These are phyloP conservation scores for Vitis hybrid DNA, from an alignment of 177 flowering plant genomes.

Conservation along the genomic window DNA sequence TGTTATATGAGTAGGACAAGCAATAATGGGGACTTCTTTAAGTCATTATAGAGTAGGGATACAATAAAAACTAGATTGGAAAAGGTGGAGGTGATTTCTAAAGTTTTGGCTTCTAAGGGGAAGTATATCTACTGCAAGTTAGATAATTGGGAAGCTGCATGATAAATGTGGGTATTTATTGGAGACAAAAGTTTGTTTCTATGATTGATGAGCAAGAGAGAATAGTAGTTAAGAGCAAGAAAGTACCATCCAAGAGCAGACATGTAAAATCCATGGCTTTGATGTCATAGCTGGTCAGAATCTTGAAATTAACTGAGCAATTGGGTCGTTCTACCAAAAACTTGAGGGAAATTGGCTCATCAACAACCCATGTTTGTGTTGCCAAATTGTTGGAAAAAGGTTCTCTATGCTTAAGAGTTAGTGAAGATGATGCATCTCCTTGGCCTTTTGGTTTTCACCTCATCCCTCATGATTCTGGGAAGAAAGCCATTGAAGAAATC, in stretches of 20 bases:
- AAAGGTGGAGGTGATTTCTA: no score
- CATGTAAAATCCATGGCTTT: not conserved
- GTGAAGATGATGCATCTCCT: conserved; percentile 5
- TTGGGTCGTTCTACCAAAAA: not conserved
- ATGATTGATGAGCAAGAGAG: conserved; percentile 8
- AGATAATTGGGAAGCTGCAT: no score
- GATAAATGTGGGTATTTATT: no score
- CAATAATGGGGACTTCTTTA: no score
- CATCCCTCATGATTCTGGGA: no score
- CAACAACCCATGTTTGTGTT: not conserved
- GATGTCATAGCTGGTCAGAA: not conserved
- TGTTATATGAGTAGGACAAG: no score
- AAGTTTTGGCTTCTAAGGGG: no score
- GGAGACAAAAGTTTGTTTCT: not conserved
- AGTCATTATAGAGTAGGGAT: no score
- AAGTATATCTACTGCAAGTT: no score
- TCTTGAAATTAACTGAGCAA: conserved; percentile 2
- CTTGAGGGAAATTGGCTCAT: conserved; percentile 1
- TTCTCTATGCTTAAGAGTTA: not conserved
- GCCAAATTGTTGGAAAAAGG: not conserved
- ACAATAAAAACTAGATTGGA: no score
- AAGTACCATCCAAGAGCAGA: not conserved
- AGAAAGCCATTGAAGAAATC: no score
- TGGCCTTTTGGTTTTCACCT: no score
- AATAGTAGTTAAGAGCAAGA: not conserved